Conservation (phyloP, 192 early-diverging fungal species). For the Backusella parvicylindrica region DNA sequence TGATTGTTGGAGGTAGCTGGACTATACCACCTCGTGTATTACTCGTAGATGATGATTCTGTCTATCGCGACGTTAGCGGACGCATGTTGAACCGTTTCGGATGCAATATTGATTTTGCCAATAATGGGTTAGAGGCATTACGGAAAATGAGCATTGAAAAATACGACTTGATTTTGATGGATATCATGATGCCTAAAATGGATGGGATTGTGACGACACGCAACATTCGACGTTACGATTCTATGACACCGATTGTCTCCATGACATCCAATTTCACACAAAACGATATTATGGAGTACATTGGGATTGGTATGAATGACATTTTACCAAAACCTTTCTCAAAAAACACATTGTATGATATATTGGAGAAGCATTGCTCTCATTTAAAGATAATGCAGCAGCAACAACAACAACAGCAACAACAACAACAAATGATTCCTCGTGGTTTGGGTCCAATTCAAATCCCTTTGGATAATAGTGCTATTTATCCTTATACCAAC, state of each 20-base stretch:
- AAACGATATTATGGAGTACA: slow-evolving; percentile 62
- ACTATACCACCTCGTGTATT: slow-evolving; percentile 43
- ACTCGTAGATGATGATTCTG: slow-evolving; percentile 68
- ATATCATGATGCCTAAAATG: slow-evolving; percentile 73
- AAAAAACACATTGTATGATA: slow-evolving; percentile 40
- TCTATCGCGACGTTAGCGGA: slow-evolving; percentile 49
- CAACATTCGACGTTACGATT: slow-evolving; percentile 68
- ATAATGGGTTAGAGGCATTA: slow-evolving; percentile 66
- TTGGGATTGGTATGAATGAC: slow-evolving; percentile 73
- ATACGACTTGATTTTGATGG: slow-evolving; percentile 81
- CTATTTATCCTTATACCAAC: not conserved
- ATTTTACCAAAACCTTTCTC: slow-evolving; percentile 70
- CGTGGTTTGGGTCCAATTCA: not conserved
- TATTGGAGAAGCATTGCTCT: slow-evolving; percentile 59
- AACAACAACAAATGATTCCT: not conserved
- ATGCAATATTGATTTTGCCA: slow-evolving; percentile 64
- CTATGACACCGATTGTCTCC: slow-evolving; percentile 67
- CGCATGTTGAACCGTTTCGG: slow-evolving; percentile 64
- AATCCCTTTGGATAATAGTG: not conserved
- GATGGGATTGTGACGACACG: slow-evolving; percentile 69
- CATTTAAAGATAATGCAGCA: slow-evolving; percentile 44
- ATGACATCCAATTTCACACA: slow-evolving; percentile 73
- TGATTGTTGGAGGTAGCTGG: not conserved
- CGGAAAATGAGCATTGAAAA: slow-evolving; percentile 56
- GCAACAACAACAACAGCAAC: slow-evolving; percentile 13